Percentiles rank a stretch among this genome's conserved stretches.
Evolutionary conservation across 2,329 filamentous ascomycete genomes (phyloP).

Genomic region (Colletotrichum spaethianum): DNA sequence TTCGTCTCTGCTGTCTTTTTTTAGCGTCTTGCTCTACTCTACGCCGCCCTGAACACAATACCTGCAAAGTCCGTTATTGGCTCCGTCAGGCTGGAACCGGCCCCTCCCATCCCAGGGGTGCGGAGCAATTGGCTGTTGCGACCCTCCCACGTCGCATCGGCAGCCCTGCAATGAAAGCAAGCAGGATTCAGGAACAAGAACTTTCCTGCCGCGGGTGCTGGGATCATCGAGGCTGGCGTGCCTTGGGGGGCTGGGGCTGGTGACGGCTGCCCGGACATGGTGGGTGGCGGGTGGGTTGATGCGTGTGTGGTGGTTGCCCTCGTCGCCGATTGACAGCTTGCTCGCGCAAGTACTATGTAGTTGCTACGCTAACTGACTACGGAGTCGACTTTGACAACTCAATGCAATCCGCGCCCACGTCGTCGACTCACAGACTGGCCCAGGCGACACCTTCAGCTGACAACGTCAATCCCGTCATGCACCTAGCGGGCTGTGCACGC

Average conservation of each 20-base stretch:
- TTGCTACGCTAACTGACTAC: not conserved
- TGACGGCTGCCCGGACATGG: not conserved
- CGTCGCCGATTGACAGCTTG: not conserved
- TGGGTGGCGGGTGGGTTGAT: too few species aligned
- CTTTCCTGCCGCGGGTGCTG: slow-evolving; percentile 16
- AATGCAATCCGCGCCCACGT: not conserved
- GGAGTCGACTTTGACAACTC: slow-evolving; percentile 11
- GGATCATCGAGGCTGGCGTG: slow-evolving; percentile 16
- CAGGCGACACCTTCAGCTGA: not conserved
- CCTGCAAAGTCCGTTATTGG: slow-evolving; percentile 25
- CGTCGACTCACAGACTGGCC: not conserved
- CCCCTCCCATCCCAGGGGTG: slow-evolving; percentile 6
- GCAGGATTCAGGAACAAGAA: slow-evolving; percentile 31
- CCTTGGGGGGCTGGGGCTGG: slow-evolving; percentile 4
- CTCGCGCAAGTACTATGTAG: not conserved
- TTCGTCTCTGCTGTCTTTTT: not conserved
- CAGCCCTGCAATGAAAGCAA: slow-evolving; percentile 33
- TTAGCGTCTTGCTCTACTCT: slow-evolving; percentile 20
- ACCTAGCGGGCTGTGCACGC: slow-evolving; percentile 3
- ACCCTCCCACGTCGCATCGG: slow-evolving; percentile 3
- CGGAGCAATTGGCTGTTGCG: slow-evolving; percentile 11
- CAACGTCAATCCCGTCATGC: slow-evolving; percentile 2
- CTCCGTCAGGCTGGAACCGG: slow-evolving; percentile 34
- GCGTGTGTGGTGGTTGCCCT: not conserved
- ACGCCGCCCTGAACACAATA: not conserved